Conservation (phyloP, 2,329 filamentous ascomycete genomes). For the Apiospora pterosperma region DNA sequence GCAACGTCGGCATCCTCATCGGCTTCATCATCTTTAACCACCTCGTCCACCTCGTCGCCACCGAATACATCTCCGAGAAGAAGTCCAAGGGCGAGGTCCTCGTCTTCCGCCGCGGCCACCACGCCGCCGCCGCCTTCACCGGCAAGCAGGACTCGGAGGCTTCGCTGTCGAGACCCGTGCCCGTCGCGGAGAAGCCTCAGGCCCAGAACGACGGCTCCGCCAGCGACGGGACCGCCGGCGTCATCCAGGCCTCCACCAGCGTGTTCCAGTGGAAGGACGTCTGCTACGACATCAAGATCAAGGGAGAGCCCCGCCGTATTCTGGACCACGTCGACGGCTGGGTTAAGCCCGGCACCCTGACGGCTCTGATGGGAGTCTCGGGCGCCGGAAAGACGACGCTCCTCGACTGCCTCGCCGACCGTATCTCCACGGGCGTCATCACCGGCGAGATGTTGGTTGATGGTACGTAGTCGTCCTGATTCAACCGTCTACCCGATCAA, state of each 20-base stretch:
- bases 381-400: constrained; percentile 74
- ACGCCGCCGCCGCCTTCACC: not conserved
- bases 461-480: constrained; percentile 20
- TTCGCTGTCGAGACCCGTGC: not conserved
- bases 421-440: constrained; percentile 69
- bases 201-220: not conserved
- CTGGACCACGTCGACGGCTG: constrained; percentile 80
- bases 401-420: constrained; percentile 65
- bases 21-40: constrained; percentile 57
- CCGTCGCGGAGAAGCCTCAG: not conserved
- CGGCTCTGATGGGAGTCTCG: constrained; percentile 71
- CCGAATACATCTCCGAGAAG: constrained; percentile 62
- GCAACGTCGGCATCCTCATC: constrained; percentile 56
- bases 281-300: constrained; percentile 69
- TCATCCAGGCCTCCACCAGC: constrained; percentile 23
- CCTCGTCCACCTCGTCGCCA: constrained; percentile 57
- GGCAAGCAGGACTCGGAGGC: not conserved
- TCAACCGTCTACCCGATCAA: not conserved
- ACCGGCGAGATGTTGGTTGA: constrained; percentile 68
- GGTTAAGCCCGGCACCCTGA: constrained; percentile 86
- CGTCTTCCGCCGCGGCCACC: constrained; percentile 52
- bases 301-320: constrained; percentile 64
- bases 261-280: constrained; percentile 79
- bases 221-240: not conserved
- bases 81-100: constrained; percentile 65